Conservation (phyloP, 148 eudicot species). For the Euryodendron excelsum region DNA sequence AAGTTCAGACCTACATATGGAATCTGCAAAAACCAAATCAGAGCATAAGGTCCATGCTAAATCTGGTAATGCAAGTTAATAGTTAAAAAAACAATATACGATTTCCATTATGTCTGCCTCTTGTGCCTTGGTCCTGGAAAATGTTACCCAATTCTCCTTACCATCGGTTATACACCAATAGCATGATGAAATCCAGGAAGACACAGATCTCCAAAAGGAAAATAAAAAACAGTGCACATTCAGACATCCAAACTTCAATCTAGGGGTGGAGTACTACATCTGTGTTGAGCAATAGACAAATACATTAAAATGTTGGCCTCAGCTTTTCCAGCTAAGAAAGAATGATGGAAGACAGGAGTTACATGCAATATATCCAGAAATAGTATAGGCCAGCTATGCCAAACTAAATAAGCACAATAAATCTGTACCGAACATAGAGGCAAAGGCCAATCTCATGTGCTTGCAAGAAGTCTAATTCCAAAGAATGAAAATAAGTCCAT, state of each 20-base stretch:
- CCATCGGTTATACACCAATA: not conserved
- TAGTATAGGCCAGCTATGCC: not conserved
- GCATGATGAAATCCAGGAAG: too few relatives aligned
- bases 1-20: conserved; percentile 97
- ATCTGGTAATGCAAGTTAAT: too few relatives aligned
- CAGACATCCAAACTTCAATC: too few relatives aligned
- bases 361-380: not conserved
- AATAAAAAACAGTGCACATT: not conserved
- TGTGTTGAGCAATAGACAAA: not conserved
- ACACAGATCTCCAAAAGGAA: not conserved
- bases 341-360: not conserved
- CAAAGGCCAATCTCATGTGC: not conserved
- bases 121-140: not conserved
- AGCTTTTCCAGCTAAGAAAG: not conserved
- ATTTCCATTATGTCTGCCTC: not conserved
- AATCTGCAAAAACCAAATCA: conserved; percentile 43
- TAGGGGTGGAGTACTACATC: not conserved
- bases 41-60: not conserved
- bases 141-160: not conserved
- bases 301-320: not conserved
- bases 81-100: not conserved
- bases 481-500: not conserved
- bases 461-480: not conserved
- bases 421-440: not conserved
- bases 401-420: not conserved